Evolutionary conservation across 345 rosid genomes (phyloP).

Genomic region (Ricinus communis): DNA sequence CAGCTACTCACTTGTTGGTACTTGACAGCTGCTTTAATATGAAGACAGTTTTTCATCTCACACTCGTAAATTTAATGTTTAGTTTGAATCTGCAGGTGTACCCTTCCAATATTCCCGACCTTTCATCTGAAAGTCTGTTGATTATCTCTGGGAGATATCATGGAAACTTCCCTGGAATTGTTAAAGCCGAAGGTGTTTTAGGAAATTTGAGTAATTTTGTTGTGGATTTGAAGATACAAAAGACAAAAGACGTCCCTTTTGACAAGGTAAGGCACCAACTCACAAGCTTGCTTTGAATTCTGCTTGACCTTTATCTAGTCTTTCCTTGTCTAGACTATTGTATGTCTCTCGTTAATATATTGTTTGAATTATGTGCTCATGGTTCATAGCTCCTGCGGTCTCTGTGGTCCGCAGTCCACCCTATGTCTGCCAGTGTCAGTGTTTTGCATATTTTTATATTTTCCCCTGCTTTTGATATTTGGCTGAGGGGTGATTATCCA

Average conservation of each 20-base stretch:
- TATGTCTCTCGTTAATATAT: not conserved
- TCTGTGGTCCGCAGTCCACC: too few species aligned
- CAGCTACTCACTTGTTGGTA: too few species aligned
- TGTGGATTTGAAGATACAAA: conserved; percentile 54
- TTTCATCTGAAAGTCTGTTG: conserved; percentile 57
- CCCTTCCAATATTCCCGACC: conserved; percentile 63
- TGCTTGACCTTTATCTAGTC: not conserved
- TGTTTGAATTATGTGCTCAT: not conserved
- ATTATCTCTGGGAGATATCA: conserved; percentile 62
- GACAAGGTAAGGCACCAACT: conserved; percentile 45
- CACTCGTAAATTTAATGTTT: not conserved
- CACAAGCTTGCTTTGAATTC: not conserved
- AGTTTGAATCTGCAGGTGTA: conserved; percentile 36
- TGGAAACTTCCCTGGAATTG: conserved; percentile 57
- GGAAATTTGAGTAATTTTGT: conserved; percentile 56
- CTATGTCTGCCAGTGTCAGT: not conserved
- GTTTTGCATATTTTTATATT: not conserved
- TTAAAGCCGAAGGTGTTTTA: conserved; percentile 50
- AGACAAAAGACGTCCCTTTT: conserved; percentile 56
- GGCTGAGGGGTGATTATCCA: too few species aligned
- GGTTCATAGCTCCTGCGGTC: not conserved
- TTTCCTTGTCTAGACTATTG: not conserved
- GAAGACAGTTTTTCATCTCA: not conserved
- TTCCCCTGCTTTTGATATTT: too few species aligned
- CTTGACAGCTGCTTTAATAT: not conserved